Evolutionary conservation across 2,329 filamentous ascomycete genomes (phyloP), one percentile per base, ranked within the genome.

Genomic region (Paraconiothyrium brasiliense): DNA sequence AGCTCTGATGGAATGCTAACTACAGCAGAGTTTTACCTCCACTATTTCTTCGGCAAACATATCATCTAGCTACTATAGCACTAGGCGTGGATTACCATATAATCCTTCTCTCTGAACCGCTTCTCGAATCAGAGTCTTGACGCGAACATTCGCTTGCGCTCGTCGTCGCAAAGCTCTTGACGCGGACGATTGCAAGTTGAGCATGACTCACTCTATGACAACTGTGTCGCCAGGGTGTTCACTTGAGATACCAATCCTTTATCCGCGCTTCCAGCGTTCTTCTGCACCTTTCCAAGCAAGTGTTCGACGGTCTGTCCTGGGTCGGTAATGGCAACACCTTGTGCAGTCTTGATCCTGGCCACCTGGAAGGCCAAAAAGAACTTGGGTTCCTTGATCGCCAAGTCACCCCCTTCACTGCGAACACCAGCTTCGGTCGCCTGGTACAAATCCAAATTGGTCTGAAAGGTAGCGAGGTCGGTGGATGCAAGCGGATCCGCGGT

Each of bases 311-410:
- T 83, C 68, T 79, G 75, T 22, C 82, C 84, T 0, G 85, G 73
- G 30, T 78, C 82, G 1, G 79, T 77, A 3, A 85, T 85, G 37
- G 54, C 30, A 16, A 56, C 43, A 30, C 87, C 86, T 77, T 88
- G 85, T 0, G 87, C 87, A 0, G 85, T 86, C 75, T 86, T 80
- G 66, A 89, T 88, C 24, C 86, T 79, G 44, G 84, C 83, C 37
- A 88, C 81, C 76, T 89, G 87, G 73, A 87, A 85, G 61, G 83
- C 78, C 46, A 89, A 72, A 73, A 89, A 89, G 82, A 89, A 89
- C 76, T 89, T 89, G 63, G 87, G 87, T 5, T 85, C 84, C 76
- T 89, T 88, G 76, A 89, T 84, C 1, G 80, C 83, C 20, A 89
- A 76, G 58, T 70, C 81, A 2, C 86, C 86, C 10, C 81, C 83